Evolutionary conservation across 2,329 filamentous ascomycete genomes (phyloP).

Genomic region (Huntiella decipiens): DNA sequence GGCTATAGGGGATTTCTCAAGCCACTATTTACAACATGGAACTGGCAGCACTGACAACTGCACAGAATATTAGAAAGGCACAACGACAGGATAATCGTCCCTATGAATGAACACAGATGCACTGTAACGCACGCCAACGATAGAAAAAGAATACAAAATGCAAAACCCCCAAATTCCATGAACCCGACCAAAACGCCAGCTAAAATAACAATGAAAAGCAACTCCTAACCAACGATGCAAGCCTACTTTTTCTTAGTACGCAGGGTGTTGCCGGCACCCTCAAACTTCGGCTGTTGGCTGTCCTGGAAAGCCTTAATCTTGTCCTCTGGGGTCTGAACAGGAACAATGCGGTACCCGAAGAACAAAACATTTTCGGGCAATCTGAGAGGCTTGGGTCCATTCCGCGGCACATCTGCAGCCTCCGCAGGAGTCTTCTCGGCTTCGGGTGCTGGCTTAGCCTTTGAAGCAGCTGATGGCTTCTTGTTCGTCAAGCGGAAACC

Average conservation of each 20-base stretch:
- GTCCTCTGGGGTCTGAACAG: slow-evolving; percentile 60
- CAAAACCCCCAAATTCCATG: neutral
- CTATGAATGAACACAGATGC: too few relatives aligned
- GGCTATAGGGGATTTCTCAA: neutral
- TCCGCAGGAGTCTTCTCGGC: neutral
- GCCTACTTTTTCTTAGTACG: slow-evolving; percentile 50
- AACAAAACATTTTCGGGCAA: slow-evolving; percentile 81
- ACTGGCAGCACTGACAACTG: too few relatives aligned
- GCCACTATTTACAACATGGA: neutral
- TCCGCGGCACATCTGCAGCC: neutral
- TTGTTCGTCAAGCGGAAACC: slow-evolving; percentile 59
- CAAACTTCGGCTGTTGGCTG: slow-evolving; percentile 53
- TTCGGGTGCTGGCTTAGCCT: slow-evolving; percentile 55
- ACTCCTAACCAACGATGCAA: slow-evolving; percentile 17
- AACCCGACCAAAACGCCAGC: neutral
- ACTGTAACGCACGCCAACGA: too few relatives aligned
- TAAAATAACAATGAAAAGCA: neutral
- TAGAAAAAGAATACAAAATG: neutral
- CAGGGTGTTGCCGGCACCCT: slow-evolving; percentile 69
- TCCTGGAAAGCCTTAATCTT: slow-evolving; percentile 46
- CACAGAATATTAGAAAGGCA: too few relatives aligned
- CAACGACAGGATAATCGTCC: too few relatives aligned
- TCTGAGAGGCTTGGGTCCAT: slow-evolving; percentile 59
- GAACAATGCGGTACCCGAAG: slow-evolving; percentile 87
- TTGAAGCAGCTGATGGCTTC: slow-evolving; percentile 45